Evolutionary conservation across 306 rosid species (phyloP).

Genomic region (Betula pendula): DNA sequence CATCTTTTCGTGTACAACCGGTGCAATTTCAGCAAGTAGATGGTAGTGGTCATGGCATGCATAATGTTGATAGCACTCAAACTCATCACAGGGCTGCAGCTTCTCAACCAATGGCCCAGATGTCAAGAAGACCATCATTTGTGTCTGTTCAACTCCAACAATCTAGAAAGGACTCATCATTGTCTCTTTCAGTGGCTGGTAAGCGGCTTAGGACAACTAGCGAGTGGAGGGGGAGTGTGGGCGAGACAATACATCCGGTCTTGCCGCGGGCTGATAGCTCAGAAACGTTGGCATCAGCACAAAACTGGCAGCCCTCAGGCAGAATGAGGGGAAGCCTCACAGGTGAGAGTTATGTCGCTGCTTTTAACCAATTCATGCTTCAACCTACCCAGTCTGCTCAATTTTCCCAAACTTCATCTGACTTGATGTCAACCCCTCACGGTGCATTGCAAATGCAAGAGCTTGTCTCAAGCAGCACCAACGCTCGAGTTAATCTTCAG

Average conservation of each 20-base stretch:
- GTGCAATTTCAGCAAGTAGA: neutral
- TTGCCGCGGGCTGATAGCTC: neutral
- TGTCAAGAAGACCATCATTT: neutral
- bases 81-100: neutral
- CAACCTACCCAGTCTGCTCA: neutral
- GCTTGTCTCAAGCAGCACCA: neutral
- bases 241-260: neutral
- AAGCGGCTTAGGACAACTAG: neutral
- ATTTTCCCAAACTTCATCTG: neutral
- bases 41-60: neutral
- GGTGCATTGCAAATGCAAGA: neutral
- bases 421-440: neutral
- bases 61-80: neutral
- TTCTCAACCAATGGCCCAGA: neutral
- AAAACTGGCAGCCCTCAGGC: slow-evolving; percentile 5
- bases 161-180: neutral
- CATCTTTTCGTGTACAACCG: neutral
- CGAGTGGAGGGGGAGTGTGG: neutral
- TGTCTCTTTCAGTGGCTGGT: neutral
- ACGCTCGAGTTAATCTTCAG: neutral
- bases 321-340: slow-evolving; percentile 9
- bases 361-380: slow-evolving; percentile 5
- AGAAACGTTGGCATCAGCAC: neutral
- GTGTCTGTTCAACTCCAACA: slow-evolving; percentile 5
- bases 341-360: neutral